Base-by-base conservation (phyloP, 805 yeast genomes). In the Torulaspora microellipsoides region DNA sequence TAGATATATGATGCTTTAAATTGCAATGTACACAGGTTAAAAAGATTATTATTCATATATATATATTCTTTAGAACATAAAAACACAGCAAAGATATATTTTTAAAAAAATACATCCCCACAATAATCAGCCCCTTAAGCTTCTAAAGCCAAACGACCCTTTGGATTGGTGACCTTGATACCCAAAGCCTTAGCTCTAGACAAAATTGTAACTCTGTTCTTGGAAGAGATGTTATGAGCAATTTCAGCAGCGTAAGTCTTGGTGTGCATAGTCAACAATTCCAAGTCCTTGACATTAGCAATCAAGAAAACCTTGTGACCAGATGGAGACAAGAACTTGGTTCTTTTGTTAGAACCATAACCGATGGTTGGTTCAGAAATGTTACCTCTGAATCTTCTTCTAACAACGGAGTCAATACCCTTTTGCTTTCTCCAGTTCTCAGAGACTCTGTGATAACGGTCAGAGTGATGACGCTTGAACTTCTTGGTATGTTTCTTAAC, bases 341-440 rank as follows among this genome's bases (percentile, higher is more conserved):
- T 93, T 83, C 85, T 89, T 81, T 88, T 93, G 96, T 93, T 89
- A 66, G 98, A 89, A 78, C 99, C 97, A 82, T 87, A 93, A 82
- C 99, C 99, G 68, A 93, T 90, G 81, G 85, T 90, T 81, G 99
- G 99, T 82, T 91, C 95, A 67, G 90, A 80, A 72, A 93, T 87
- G 77, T 91, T 85, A 71, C 99, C 99, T 84, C 97, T 88, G 95
- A 93, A 93, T 82, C 93, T 85, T 83, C 99, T 91, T 83, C 99
- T 93, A 73, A 95, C 97, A 79, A 88, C 82, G 64, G 98, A 90
- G 82, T 93, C 99, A 73, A 93, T 93, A 93, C 99, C 99, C 87
- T 93, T 93, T 80, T 95, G 99, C 81, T 93, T 91, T 88, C 99
- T 93, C 99, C 99, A 95, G 83, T 83, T 84, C 78, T 88, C 97